Conservation (phyloP, 257 asterid genomes). For the Hygrophila difformis region DNA sequence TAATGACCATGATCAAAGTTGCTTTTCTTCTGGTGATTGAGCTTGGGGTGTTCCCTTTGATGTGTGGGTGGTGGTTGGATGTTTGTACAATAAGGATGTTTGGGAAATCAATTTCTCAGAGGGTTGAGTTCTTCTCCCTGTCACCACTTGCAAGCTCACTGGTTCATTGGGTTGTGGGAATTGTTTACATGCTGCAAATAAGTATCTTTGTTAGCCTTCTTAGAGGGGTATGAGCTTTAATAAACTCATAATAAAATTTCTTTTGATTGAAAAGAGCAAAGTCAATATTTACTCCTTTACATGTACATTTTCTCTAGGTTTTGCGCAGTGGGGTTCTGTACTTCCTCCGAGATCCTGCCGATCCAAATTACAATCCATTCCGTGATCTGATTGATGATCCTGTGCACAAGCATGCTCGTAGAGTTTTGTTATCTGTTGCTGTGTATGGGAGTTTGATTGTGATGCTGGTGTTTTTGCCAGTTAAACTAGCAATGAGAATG, state of each 20-base stretch:
- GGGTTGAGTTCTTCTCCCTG: slow-evolving; percentile 90
- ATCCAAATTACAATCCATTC: slow-evolving; percentile 97
- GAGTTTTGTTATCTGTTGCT: slow-evolving; percentile 86
- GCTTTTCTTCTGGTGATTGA: slow-evolving; percentile 97
- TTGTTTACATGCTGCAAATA: slow-evolving; percentile 95
- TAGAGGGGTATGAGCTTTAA: slow-evolving; percentile 65
- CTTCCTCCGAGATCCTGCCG: slow-evolving; percentile 98
- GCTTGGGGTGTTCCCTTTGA: slow-evolving; percentile 94
- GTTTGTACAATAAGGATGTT: slow-evolving; percentile 93
- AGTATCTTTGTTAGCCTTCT: slow-evolving; percentile 99
- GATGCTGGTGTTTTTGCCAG: slow-evolving; percentile 94
- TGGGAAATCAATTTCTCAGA: slow-evolving; percentile 83
- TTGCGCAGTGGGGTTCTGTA: slow-evolving; percentile 92
- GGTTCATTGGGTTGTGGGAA: slow-evolving; percentile 98
- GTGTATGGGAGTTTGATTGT: slow-evolving; percentile 97
- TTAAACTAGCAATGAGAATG: slow-evolving; percentile 87
- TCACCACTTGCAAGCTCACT: slow-evolving; percentile 95
- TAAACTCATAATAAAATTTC: not conserved
- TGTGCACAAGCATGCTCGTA: slow-evolving; percentile 98
- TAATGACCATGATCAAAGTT: slow-evolving; percentile 98
- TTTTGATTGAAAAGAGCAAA: not conserved
- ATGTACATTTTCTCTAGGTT: slow-evolving; percentile 43
- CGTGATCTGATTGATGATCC: slow-evolving; percentile 99
- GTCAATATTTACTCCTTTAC: slow-evolving; percentile 3
- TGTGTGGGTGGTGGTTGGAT: slow-evolving; percentile 99